These are phyloP conservation scores for Beauveria medogensis DNA, from an alignment of 2,329 filamentous ascomycete genomes.

Conservation along the genomic window DNA sequence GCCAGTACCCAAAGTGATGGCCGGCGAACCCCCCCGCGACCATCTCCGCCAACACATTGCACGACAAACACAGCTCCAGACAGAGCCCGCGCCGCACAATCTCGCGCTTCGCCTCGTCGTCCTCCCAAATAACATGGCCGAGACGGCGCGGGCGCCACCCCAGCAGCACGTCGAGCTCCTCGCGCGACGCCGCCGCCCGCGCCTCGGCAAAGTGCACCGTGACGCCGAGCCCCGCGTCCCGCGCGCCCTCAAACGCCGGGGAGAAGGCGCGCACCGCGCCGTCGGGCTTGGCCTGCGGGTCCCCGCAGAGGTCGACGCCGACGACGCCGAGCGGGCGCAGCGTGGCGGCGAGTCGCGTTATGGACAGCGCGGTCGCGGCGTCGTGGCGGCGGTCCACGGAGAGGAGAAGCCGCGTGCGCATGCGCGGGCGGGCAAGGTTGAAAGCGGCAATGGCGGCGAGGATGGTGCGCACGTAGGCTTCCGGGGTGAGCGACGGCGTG, in stretches of 20 bases:
- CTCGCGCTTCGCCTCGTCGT: constrained; percentile 47
- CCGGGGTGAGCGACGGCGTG: constrained; percentile 49
- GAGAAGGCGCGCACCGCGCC: constrained; percentile 54
- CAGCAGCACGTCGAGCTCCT: constrained; percentile 58
- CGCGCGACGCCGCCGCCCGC: constrained; percentile 39
- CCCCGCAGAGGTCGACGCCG: constrained; percentile 71
- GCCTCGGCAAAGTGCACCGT: constrained; percentile 76
- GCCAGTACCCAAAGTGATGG: constrained; percentile 76
- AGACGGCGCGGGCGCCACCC: constrained; percentile 59
- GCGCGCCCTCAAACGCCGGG: constrained; percentile 50
- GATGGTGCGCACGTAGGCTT: constrained; percentile 58
- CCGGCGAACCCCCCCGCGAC: constrained; percentile 55
- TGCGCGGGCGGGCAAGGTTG: constrained; percentile 23
- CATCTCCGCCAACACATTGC: constrained; percentile 72
- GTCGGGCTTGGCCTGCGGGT: constrained; percentile 46
- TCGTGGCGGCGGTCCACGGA: constrained; percentile 64
- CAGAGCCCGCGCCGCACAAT: constrained; percentile 48
- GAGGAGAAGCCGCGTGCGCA: constrained; percentile 62
- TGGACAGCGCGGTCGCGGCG: constrained; percentile 49
- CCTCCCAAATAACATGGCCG: constrained; percentile 72
- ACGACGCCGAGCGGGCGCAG: constrained; percentile 52
- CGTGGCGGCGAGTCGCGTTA: constrained; percentile 54
- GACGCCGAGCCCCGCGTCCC: constrained; percentile 46
- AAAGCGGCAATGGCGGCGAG: constrained; percentile 53
- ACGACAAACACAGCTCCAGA: constrained; percentile 70